Percentiles rank a stretch among this genome's conserved stretches.
These are phyloP conservation scores for Vinca minor DNA, from an alignment of 257 asterid species.

Conservation along the genomic window DNA sequence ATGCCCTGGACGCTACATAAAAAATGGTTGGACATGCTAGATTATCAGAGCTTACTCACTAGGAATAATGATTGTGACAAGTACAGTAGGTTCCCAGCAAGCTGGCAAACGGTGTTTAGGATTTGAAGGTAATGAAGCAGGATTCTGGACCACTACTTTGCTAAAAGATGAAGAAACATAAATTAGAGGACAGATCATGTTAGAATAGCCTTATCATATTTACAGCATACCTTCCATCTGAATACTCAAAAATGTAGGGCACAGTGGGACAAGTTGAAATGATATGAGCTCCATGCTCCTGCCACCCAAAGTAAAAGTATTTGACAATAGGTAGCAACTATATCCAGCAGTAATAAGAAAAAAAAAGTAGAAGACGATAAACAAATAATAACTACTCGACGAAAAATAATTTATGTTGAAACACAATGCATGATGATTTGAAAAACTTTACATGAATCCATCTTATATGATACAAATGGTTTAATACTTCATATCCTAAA, in stretches of 20 bases:
- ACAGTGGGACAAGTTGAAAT: conserved; percentile 97
- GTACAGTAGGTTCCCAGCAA: conserved; percentile 91
- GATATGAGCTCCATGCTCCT: conserved; percentile 93
- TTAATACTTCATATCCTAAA: background rate
- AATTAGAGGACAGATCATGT: conserved; percentile 1
- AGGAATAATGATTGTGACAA: conserved; percentile 88
- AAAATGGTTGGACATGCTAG: conserved; percentile 19
- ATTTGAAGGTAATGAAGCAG: conserved; percentile 84
- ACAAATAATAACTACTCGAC: background rate
- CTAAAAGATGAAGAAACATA: conserved; percentile 30
- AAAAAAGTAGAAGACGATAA: background rate
- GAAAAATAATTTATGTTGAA: background rate
- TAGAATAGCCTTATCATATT: background rate
- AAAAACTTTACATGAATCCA: background rate
- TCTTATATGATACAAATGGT: background rate
- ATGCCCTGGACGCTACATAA: background rate
- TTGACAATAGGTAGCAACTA: background rate
- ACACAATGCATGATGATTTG: background rate
- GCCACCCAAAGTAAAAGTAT: conserved; percentile 1
- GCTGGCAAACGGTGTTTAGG: conserved; percentile 65
- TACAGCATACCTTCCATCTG: conserved; percentile 68
- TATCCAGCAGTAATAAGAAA: background rate
- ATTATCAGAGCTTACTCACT: conserved; percentile 99
- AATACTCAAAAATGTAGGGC: conserved; percentile 83
- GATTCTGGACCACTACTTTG: conserved; percentile 78